These are phyloP conservation scores for Phaeodactylum tricornutum DNA, from an alignment of 108 stramenopile species.

Conservation along the genomic window DNA sequence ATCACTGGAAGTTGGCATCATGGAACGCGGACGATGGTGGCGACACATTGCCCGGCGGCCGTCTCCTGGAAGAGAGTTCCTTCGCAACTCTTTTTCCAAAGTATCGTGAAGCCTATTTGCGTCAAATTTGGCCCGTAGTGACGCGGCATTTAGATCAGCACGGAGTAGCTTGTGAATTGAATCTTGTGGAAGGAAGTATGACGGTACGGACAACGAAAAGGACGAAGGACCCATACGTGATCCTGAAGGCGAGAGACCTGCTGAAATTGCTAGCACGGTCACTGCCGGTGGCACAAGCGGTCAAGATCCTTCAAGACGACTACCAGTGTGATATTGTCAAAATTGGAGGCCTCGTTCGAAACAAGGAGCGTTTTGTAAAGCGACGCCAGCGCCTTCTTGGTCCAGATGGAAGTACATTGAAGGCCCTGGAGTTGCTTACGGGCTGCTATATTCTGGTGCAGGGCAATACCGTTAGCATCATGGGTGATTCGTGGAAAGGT, in stretches of 20 bases:
- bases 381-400: constrained; percentile 93
- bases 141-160: constrained; percentile 80
- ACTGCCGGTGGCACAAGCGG: constrained; percentile 87
- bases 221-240: constrained; percentile 93
- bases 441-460: constrained; percentile 97
- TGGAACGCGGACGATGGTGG: constrained; percentile 44
- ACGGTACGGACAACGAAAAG: constrained; percentile 94
- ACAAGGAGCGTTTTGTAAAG: constrained; percentile 99
- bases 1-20: constrained; percentile 90
- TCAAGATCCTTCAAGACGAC: constrained; percentile 93
- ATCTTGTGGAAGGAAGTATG: constrained; percentile 97
- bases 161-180: constrained; percentile 70
- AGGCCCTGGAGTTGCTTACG: constrained; percentile 96
- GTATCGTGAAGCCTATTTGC: constrained; percentile 96
- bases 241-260: constrained; percentile 95
- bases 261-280: constrained; percentile 92
- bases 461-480: constrained; percentile 92
- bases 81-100: constrained; percentile 99
- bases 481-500: constrained; percentile 75
- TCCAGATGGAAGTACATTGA: constrained; percentile 95
- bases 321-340: constrained; percentile 96
- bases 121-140: constrained; percentile 96
- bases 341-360: constrained; percentile 96
- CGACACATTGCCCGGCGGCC: constrained; percentile 67
- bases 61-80: constrained; percentile 90